Base-by-base conservation (phyloP, 768 basidiomycete species). In the Boletus coccyginus region DNA sequence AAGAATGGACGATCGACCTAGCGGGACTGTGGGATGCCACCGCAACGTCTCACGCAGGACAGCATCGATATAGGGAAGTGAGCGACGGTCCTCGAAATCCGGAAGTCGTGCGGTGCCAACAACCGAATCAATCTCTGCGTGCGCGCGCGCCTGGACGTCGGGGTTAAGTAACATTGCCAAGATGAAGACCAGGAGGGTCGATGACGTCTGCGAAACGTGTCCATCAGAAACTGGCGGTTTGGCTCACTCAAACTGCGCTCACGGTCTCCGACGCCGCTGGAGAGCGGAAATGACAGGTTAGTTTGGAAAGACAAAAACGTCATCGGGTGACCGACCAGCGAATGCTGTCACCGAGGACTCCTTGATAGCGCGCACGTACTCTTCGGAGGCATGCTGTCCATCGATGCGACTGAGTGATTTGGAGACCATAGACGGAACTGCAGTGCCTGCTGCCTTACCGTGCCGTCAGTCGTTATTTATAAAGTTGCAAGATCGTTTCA, bases 111-210 rank as follows among this genome's bases (percentile, higher is more conserved):
- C 65, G 2, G 52, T 45, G 14, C 73, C 73, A 17, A 75, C 44
- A 19, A 72, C 63, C 3, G 56, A 56, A 52, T 72, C 68, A 7
- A 78, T 69, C 54, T 77, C 77, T 42, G 63, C 67, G 38, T 78
- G 76, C 0, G 75, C 75, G 27, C 68, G 73, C 1, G 46, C 52
- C 55, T 77, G 77, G n/a, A 68, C 67, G 3, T 72, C 68, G 5
- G 74, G 78, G 36, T 72, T 65, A 29, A 66, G 67, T 4, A 72
- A 49, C 74, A 78, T 78, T 7, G 73, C 73, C 50, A 69, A 56
- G 36, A 73, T 36, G 45, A 75, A 75, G 14, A 61, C 66, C 36
- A 65, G 24, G 7, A 76, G 10, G 14, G 65, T 62, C 12, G 74
- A 74, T 1, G 67, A 59, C 19, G 69, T 74, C 74, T 75, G 39